phyloP scores from a whole-genome alignment of 140 eudicot genomes.

The Flaveria floridana region DNA sequence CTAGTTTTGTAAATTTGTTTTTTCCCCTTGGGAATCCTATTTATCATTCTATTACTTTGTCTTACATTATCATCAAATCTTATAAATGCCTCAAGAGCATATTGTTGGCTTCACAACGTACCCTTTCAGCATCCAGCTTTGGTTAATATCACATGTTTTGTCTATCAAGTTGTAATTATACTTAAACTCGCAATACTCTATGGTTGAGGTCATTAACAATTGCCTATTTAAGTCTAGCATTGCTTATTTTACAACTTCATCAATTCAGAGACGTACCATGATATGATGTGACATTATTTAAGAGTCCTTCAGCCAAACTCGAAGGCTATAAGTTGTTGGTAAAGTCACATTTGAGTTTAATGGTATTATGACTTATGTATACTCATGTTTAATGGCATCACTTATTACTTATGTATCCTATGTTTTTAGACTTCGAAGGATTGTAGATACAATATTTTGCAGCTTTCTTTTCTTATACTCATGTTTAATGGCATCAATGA shows the following conservation, averaged over 20 bases:
- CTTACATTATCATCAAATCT: too few species aligned
- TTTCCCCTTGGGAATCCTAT: neutral
- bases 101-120: too few species aligned
- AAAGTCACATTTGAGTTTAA: constrained; percentile 18
- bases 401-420: neutral
- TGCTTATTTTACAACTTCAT: constrained; percentile 15
- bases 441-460: constrained; percentile 3
- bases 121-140: neutral
- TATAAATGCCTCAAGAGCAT: too few species aligned
- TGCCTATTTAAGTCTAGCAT: too few species aligned
- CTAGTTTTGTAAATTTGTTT: neutral
- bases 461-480: neutral
- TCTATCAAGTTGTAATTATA: neutral
- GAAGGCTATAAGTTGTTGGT: neutral
- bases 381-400: neutral
- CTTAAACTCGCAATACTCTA: neutral
- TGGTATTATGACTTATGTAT: neutral
- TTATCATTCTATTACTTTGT: too few species aligned
- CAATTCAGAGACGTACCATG: neutral
- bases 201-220: too few species aligned
- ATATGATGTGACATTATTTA: neutral
- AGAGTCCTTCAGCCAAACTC: neutral
- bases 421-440: neutral
- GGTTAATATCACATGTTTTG: neutral
- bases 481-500: too few species aligned